Evolutionary conservation across 148 eudicot species (phyloP).

Genomic region (Vaccinium myrtillus): DNA sequence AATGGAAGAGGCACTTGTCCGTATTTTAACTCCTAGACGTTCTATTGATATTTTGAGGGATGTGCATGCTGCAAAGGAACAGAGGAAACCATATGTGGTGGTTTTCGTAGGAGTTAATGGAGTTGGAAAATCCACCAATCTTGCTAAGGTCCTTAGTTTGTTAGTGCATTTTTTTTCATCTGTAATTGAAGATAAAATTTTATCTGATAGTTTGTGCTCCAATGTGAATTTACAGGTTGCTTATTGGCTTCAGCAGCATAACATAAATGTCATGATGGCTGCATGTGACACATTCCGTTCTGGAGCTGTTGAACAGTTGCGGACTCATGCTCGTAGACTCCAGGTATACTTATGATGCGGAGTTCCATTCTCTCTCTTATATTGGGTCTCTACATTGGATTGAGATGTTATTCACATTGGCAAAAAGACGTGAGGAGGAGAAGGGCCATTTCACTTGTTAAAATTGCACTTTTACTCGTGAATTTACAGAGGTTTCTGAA

Average conservation of each 20-base stretch:
- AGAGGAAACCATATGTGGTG: conserved; percentile 88
- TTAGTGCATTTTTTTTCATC: background rate
- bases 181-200: background rate
- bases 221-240: conserved; percentile 61
- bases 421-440: no score
- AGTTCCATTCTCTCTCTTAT: background rate
- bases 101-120: conserved; percentile 99
- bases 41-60: conserved; percentile 97
- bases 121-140: conserved; percentile 97
- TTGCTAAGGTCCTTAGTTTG: conserved; percentile 67
- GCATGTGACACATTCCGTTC: conserved; percentile 98
- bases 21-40: conserved; percentile 89
- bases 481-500: no score
- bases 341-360: conserved; percentile 45
- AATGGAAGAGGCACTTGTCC: conserved; percentile 98
- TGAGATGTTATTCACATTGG: background rate
- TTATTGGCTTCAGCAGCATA: conserved; percentile 92
- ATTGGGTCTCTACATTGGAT: background rate
- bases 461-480: no score
- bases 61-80: conserved; percentile 96
- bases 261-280: conserved; percentile 97
- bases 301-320: conserved; percentile 97
- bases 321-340: conserved; percentile 96
- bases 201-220: conserved; percentile 6
- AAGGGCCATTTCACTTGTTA: no score